A percentile compares a stretch with the other conserved stretches of the same genome.
Conservation (phyloP, 2,329 filamentous ascomycete species). For the Paecilomyces niveus region DNA sequence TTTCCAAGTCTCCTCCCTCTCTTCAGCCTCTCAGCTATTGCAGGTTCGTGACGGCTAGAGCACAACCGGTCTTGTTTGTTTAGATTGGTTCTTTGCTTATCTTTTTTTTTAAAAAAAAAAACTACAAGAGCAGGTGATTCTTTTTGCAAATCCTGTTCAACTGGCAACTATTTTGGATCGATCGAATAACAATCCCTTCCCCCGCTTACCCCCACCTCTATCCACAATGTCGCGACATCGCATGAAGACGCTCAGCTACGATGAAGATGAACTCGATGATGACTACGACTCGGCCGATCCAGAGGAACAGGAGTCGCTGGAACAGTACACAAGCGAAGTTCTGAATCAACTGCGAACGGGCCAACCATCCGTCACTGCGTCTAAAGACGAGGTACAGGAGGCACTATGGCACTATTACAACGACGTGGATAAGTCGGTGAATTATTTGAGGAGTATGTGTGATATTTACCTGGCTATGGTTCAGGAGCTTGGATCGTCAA, state of each 20-base stretch:
- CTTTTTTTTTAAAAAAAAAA: background rate
- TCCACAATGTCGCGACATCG: constrained; percentile 39
- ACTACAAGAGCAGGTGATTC: background rate
- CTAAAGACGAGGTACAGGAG: constrained; percentile 73
- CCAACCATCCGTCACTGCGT: constrained; percentile 52
- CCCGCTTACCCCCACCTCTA: background rate
- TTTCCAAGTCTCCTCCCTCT: background rate
- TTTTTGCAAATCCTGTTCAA: background rate
- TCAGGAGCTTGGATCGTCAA: background rate
- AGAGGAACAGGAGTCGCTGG: constrained; percentile 51
- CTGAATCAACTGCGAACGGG: constrained; percentile 57
- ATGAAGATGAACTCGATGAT: constrained; percentile 36
- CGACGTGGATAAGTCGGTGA: constrained; percentile 77
- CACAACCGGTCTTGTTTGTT: background rate
- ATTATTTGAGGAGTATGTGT: constrained; percentile 63
- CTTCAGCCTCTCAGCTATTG: background rate
- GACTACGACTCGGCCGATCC: constrained; percentile 35
- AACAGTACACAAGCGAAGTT: constrained; percentile 60
- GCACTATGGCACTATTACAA: constrained; percentile 95
- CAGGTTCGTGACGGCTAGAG: background rate
- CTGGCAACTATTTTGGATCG: background rate
- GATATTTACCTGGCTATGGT: background rate
- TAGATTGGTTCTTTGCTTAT: background rate
- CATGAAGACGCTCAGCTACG: constrained; percentile 37
- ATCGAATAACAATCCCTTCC: background rate